Base-by-base conservation (phyloP, 345 rosid species). In the Lepidium didymum region DNA sequence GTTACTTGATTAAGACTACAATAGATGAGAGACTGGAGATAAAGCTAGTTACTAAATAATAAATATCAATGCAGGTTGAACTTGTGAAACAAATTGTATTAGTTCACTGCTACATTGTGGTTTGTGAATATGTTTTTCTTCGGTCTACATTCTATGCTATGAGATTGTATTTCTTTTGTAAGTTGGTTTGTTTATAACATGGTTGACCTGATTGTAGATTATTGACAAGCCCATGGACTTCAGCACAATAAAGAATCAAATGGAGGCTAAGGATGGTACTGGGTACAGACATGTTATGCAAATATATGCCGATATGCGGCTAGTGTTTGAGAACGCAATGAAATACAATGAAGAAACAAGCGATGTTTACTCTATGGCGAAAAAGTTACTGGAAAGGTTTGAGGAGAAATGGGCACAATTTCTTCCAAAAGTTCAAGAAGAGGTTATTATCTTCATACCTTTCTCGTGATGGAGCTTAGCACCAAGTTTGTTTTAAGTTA, bases 191-290 rank as follows among this genome's bases (percentile, higher is more conserved):
- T 43, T 35, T 45, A 25, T 64, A n/a, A 29, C 58, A 56, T 66
- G 10, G 41, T 68, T 40, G 23, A 29, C 71, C 36, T 55, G 72
- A 47, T 54, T 72, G 38, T 71, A 81, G 87, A 78, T 94, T 69
- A 87, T 90, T 72, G 95, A 93, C 64, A 87, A 86, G 81, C 97
- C 98, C n/a, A 93, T 93, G 96, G 98, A 93, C 80, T 86, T 93
- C 50, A 70, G 83, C 74, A 93, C 96, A 0, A 86, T 93, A 70
- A 90, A 88, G 77, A 87, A 80, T 68, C 86, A 85, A 75, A 85
- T 88, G 92, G 97, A 93, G 81, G 94, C 89, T 34, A 90, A 85
- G 76, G 89, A 86, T 73, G 90, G 86, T 70, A 75, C 85, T 9
- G 90, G 95, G 29, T 93, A 93, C 75, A 88, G 79, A 80, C 84